Base-by-base conservation (phyloP, 768 basidiomycete species). In the Asterophora lycoperdoides region DNA sequence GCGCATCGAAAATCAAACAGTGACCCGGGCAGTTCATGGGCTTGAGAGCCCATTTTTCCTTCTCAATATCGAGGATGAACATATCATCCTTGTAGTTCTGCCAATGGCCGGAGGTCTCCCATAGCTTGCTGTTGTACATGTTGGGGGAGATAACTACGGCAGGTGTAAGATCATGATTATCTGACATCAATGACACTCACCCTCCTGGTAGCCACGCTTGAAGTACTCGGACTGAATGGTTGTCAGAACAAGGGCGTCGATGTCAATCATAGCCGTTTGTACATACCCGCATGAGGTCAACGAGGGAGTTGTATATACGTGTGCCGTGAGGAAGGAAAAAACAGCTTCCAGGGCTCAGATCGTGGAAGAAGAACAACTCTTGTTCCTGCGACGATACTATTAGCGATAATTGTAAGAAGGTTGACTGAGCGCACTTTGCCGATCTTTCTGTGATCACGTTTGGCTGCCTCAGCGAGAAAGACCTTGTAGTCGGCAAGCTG, bases 21-120 rank as follows among this genome's bases (percentile, higher is more conserved):
- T 98, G 96, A 5, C 94, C 94, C 0, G 90, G 96, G 72, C 96
- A 98, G 68, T 99, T 99, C 96, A 99, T 99, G 15, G 96, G 96
- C 70, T 98, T 96, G 51, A 98, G 76, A 0, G 79, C 95, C 82
- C 92, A 99, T 62, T 81, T 81, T 70, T 97, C 93, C 72, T 98
- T 97, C 69, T 99, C 96, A 48, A 97, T 70, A 49, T 94, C 89
- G 49, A 98, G 83, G 38, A 76, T 66, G 72, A 98, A 99, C 96
- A 99, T 99, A 69, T 92, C 93, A 46, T 98, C 94, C 65, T 88
- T 84, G 75, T 97, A 99, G 65, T 98, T 95, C 60, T 91, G 81
- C 95, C 89, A 96, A 65, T 97, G 96, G 2, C 96, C 96, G 0
- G 95, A 97, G 1, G 89, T 93, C 70, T 98, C 86, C 96, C 96